Evolutionary conservation across 148 eudicot genomes (phyloP).

Genomic region (Selenicereus undatus): DNA sequence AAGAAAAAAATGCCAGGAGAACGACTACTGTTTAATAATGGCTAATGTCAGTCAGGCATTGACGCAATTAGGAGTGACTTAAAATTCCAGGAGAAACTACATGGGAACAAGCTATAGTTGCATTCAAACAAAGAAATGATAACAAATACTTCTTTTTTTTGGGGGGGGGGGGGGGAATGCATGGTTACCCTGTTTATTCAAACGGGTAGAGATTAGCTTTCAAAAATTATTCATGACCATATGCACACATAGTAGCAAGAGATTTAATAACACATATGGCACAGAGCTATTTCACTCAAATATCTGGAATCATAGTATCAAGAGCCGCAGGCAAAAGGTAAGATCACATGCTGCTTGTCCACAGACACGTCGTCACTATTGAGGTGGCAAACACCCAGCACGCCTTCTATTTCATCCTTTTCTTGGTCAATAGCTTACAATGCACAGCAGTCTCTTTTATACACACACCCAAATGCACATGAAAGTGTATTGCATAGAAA

Average conservation of each 20-base stretch:
- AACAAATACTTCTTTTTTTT: not conserved
- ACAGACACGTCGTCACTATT: not conserved
- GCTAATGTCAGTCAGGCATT: not conserved
- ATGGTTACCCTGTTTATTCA: not conserved
- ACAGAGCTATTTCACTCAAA: not conserved
- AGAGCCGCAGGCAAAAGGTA: not conserved
- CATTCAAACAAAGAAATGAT: not conserved
- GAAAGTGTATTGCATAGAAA: not conserved
- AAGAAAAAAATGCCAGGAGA: not conserved
- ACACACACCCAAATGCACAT: not conserved
- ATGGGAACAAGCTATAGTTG: not conserved
- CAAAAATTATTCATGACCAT: no score
- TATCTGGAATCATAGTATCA: not conserved
- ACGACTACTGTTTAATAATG: not conserved
- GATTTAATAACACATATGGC: not conserved
- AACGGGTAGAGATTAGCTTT: not conserved
- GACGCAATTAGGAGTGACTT: not conserved
- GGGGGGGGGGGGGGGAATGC: not conserved
- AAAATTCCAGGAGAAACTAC: not conserved
- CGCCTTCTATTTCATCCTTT: not conserved
- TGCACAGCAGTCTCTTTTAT: not conserved
- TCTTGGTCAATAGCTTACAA: not conserved
- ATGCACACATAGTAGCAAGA: not conserved
- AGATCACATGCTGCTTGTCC: not conserved
- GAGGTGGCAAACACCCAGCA: not conserved